Conservation (phyloP, 2,329 filamentous ascomycete genomes). For the Endothia cerciana region DNA sequence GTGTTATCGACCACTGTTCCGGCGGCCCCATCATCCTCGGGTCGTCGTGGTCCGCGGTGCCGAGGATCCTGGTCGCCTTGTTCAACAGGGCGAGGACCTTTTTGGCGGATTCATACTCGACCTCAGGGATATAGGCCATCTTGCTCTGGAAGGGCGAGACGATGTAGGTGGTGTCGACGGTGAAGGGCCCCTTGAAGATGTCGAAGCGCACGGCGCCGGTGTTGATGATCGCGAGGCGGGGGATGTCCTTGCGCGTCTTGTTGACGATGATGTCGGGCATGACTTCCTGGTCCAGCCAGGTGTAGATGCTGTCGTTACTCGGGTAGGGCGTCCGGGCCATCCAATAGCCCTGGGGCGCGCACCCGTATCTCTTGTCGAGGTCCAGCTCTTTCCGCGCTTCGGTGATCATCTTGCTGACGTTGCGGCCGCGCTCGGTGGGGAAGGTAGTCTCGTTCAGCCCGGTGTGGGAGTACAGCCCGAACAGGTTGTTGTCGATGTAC, state of each 20-base stretch:
- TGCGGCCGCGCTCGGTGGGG: conserved; percentile 72
- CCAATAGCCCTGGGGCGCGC: conserved; percentile 80
- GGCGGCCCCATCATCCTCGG: conserved; percentile 55
- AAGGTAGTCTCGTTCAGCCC: conserved; percentile 74
- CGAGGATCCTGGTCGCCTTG: conserved; percentile 54
- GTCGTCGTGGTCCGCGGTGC: conserved; percentile 45
- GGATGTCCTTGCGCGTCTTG: conserved; percentile 58
- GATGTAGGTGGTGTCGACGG: conserved; percentile 81
- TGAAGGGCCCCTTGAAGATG: conserved; percentile 90
- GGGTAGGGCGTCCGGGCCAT: conserved; percentile 79
- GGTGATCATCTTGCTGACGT: conserved; percentile 71
- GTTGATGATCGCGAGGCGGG: conserved; percentile 79
- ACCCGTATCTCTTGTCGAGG: conserved; percentile 79
- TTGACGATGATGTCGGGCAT: conserved; percentile 69
- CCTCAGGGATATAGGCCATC: conserved; percentile 76
- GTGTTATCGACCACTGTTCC: conserved; percentile 43
- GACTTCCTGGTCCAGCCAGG: conserved; percentile 76
- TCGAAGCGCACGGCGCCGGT: conserved; percentile 94
- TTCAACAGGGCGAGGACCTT: conserved; percentile 68
- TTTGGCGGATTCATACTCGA: conserved; percentile 76
- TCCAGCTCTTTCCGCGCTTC: conserved; percentile 70
- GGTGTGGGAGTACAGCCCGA: conserved; percentile 81
- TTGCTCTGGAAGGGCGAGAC: conserved; percentile 86
- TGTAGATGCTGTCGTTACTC: conserved; percentile 74
- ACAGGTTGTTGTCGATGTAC: conserved; percentile 94